phyloP scores from a whole-genome alignment of 2,329 filamentous ascomycete genomes.

The Pochonia chlamydosporia region DNA sequence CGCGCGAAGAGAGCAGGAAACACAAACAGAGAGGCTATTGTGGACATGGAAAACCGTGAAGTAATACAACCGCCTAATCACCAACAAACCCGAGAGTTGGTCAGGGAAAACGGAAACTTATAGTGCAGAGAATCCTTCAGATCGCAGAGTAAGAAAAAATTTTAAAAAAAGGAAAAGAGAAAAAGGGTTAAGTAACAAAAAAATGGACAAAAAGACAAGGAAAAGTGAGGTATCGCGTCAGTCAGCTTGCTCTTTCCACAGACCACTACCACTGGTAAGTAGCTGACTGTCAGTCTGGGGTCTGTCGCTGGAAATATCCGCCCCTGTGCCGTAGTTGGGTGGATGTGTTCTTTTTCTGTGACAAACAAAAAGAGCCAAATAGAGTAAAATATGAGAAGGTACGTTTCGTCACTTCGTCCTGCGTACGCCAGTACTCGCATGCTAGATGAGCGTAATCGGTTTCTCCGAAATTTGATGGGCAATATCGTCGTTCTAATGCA shows the following conservation, averaged over 20 bases:
- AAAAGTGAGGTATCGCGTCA: constrained; percentile 31
- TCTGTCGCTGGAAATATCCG: constrained; percentile 11
- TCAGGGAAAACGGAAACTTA: constrained; percentile 23
- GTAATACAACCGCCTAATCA: constrained; percentile 30
- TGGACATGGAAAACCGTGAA: constrained; percentile 26
- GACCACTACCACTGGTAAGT: constrained; percentile 18
- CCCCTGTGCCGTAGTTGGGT: background rate
- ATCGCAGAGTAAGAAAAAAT: constrained; percentile 12
- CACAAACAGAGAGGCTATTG: constrained; percentile 19
- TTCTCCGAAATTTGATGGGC: constrained; percentile 22
- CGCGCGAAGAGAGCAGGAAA: constrained; percentile 12
- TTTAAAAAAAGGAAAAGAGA: constrained; percentile 11
- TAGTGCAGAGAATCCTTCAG: constrained; percentile 28
- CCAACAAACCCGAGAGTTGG: constrained; percentile 22
- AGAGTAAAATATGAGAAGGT: constrained; percentile 25
- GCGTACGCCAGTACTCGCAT: constrained; percentile 30
- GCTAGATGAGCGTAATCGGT: constrained; percentile 23
- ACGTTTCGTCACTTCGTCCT: constrained; percentile 35
- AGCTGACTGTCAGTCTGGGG: constrained; percentile 16
- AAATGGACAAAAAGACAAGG: constrained; percentile 15
- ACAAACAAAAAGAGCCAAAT: constrained; percentile 10
- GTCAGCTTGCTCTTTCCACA: constrained; percentile 19
- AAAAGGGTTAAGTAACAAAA: constrained; percentile 9
- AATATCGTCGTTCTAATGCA: constrained; percentile 25
- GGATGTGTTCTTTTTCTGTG: background rate